Base-by-base conservation (phyloP, 1,284 basidiomycete species). In the Naganishia liquefaciens region DNA sequence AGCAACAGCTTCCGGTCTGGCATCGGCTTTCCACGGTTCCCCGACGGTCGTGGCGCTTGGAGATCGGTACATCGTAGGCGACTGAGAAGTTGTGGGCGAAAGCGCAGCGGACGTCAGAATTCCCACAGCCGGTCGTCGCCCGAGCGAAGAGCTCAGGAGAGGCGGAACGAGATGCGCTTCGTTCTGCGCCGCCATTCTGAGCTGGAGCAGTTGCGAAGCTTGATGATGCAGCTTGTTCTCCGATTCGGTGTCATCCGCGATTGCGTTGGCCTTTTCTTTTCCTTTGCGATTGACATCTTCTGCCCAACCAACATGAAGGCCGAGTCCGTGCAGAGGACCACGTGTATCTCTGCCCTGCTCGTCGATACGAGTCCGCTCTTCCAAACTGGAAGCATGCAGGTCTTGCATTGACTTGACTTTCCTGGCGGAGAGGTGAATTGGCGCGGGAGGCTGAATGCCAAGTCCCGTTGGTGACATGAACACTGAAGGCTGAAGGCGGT, bases 311-410 rank as follows among this genome's bases (percentile, higher is more conserved):
- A 63, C 44, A 11, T 64, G 47, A 5, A 67, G 53, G 11, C 66
- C 66, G 21, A 67, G 58, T n/a, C 66, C 66, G 27, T 64, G 62
- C 5, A 67, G 52, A 3, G 44, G 49, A 15, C 51, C 60, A 28
- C 60, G 60, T 17, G 28, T 21, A 37, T 60, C 57, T 28, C 60
- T 30, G 10, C 60, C 49, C 13, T 62, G 60, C 21, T 62, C 60
- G 50, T 52, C 60, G 7, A 54, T 19, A 51, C 11, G 28, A 15
- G 40, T 44, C 28, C 23, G 53, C 33, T 37, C 33, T 15, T 33
- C 5, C 19, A 33, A n/a, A 13, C 44, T 49, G 25, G 54, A 15
- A 28, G 30, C 58, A 39, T 53, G 42, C 11, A 44, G 33, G 39
- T 55, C 27, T 7, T 39, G 30, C 15, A 55, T 27, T 15, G 62